Evolutionary conservation across 1,139 yeast species (phyloP).

Genomic region (Pneumocystis carinii): DNA sequence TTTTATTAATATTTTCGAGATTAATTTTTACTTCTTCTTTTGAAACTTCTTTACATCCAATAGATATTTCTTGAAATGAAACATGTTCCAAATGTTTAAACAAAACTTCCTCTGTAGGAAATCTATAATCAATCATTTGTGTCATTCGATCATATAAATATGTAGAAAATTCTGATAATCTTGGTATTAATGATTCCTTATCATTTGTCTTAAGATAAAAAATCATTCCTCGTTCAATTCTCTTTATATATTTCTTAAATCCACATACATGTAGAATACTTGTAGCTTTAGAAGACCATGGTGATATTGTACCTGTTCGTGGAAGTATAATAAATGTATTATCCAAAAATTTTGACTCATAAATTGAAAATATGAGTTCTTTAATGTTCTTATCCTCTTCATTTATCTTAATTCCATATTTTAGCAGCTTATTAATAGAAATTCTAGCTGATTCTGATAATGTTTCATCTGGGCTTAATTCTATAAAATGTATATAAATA

Average conservation of each 20-base stretch:
- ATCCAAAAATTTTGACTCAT: neutral
- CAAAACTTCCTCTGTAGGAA: constrained; percentile 54
- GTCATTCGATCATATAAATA: constrained; percentile 92
- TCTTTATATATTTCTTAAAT: constrained; percentile 47
- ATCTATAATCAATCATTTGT: constrained; percentile 37
- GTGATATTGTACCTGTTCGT: constrained; percentile 90
- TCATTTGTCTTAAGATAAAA: constrained; percentile 37
- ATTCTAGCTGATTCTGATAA: neutral
- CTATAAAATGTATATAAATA: neutral
- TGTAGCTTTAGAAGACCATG: constrained; percentile 98
- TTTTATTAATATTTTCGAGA: constrained; percentile 57
- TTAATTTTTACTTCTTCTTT: constrained; percentile 33
- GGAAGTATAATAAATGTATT: constrained; percentile 66
- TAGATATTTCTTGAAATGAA: constrained; percentile 66
- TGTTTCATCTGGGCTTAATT: neutral
- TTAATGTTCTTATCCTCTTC: neutral
- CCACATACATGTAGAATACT: constrained; percentile 87
- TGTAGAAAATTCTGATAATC: constrained; percentile 26
- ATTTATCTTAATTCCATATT: neutral
- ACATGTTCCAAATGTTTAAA: constrained; percentile 71
- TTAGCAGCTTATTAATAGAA: neutral
- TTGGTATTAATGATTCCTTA: constrained; percentile 52
- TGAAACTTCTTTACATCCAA: constrained; percentile 22
- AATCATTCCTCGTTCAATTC: constrained; percentile 84
- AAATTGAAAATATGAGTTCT: neutral